Base-by-base conservation (phyloP, 164 flowering plant genomes). In the Malania oleifera region DNA sequence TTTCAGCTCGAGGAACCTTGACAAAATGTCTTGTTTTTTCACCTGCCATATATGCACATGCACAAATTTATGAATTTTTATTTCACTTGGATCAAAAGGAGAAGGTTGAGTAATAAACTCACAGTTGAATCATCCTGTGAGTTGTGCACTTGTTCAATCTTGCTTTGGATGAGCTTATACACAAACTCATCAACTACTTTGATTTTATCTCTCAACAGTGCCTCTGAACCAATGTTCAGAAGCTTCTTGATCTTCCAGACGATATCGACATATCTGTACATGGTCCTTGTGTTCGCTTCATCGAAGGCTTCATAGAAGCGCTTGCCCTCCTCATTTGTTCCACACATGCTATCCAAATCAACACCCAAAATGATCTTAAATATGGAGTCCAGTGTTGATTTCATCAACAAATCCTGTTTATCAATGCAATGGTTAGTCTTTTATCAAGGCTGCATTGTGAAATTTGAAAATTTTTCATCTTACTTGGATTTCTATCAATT, bases 211-310 rank as follows among this genome's bases (percentile, higher is more conserved):
- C 18, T 46, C 22, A 46, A 22, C 50, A 23, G 26, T 2, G 26
- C 26, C 22, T 46, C 50, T 2, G 25, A 11, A 8, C 50, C 26
- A 20, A 46, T 22, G n/a, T 46, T 46, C 11, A 46, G 14, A 26
- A 46, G 22, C 26, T 13, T 9, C 50, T 46, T 46, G 50, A 46
- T 46, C 26, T 23, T 22, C 50, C 50, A 46, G 50, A 46, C 20
- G 13, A 46, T 8, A 12, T 46, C 50, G 3, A 46, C 26, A 46
- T 46, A 46, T 20, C 50, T 7, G 26, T 20, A 46, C 12, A 20
- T 25, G 14, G 26, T 46, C 12, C 20, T 46, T 46, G 25, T 12
- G 26, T 13, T 22, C 22, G 50, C 50, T 12, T 46, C 26, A 12
- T 46, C 50, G 22, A 46, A 46, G 9, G 50, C 50, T 22, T 46